Base-by-base conservation (phyloP, 441 rosid species). In the Pelargonium fulgidum region DNA sequence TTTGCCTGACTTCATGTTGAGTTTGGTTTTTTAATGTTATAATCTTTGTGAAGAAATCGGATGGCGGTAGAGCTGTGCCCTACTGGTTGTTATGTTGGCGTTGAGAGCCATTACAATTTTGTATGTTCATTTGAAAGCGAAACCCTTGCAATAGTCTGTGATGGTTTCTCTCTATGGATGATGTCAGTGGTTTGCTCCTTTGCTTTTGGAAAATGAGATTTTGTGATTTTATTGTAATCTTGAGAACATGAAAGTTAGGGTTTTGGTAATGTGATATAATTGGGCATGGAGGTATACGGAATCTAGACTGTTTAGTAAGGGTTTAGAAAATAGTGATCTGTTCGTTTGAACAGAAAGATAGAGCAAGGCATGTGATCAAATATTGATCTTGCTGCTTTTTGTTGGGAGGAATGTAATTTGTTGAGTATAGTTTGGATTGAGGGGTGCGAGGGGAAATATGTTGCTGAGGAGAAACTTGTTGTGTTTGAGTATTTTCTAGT, bases 1-100 rank as follows among this genome's bases (percentile, higher is more conserved):
- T 64, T 62, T 62, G 29, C 12, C 65, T 62, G 65, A 4, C 41
- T 26, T 17, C 41, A 36, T 62, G 16, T 24, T 62, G 65, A 24
- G 65, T 36, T 36, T 62, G 42, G 14, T 11, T 62, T 62, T 62
- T 36, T 7, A 36, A 36, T 36, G 17, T 62, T 12, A 14, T 26
- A 36, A 24, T 11, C 65, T 1, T 17, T 24, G 42, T 62, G 65
- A 62, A 36, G 42, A 24, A 62, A 24, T 62, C 29, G 41, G n/a
- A 62, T 62, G 42, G 65, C 29, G n/a, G 65, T 62, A 29, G 17
- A 62, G 29, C 26, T 62, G 41, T 62, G 65, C 65, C 65, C 65
- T 62, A 62, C 17, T 26, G 16, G 2, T 26, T 62, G 64, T 8
- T 61, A 12, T 24, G 10, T 24, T 11, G 64, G 39, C 26, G 41